Base-by-base conservation (phyloP, 2,329 filamentous ascomycete genomes). In the Apiospora koreana region DNA sequence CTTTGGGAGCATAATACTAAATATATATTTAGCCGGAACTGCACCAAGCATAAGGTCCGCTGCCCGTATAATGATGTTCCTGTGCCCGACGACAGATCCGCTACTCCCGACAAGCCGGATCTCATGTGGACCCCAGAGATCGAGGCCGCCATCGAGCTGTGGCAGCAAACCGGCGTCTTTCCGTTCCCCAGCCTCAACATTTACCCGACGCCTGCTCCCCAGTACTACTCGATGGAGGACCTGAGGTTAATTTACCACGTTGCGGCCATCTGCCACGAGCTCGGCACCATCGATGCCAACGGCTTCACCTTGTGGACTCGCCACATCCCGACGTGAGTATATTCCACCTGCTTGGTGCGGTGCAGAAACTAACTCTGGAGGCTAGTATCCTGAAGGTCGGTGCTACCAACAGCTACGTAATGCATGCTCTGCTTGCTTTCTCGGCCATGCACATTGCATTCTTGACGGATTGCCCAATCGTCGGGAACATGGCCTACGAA, bases 41-140 rank as follows among this genome's bases (percentile, higher is more conserved):
- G 96, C 84, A 98, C 95, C 72, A 99, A 98, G 84, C 96, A 99
- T 84, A 97, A 98, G 85, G 96, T 97, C 77, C 93, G 95, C 78
- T 99, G 96, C 83, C 96, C 97, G 77, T 99, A 98, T 85, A 97
- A 97, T 87, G 95, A 98, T 80, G 91, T 91, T 78, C 89, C 93
- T 66, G 86, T 89, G 64, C 87, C 91, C 70, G 91, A 93, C 74
- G 86, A 89, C 75, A 85, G 89, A 74, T 86, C 88, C 46, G 84
- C 86, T 54, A 89, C 88, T 74, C 89, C 90, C 73, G 86, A 88
- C 75, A 90, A 88, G 81, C 86, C 89, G 70, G 89, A 91, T 77
- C 88, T 98, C 69, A 89, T 96, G 80, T 97, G 95, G 91, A 95
- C 93, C 54, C 92, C 93, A 21, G 92, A 95, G 77, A 93, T 96